phyloP scores from a whole-genome alignment of 306 rosid species.

The Prunus dulcis region DNA sequence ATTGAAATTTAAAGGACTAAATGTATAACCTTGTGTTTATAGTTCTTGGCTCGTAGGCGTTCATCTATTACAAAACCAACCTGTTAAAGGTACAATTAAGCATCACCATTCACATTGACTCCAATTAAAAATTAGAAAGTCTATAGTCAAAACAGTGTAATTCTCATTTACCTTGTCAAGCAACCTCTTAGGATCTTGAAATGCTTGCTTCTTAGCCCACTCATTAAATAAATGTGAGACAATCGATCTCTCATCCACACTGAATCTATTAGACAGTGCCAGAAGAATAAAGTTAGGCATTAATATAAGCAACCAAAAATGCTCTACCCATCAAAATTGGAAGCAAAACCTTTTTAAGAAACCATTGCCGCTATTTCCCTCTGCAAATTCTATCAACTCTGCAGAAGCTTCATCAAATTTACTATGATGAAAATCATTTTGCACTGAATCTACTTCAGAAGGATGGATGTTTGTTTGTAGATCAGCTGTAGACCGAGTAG shows the following conservation, averaged over 20 bases:
- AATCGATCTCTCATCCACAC: constrained; percentile 68
- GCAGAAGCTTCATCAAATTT: constrained; percentile 32
- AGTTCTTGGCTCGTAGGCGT: constrained; percentile 70
- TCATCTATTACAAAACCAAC: constrained; percentile 90
- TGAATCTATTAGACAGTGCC: constrained; percentile 49
- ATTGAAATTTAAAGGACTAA: not conserved
- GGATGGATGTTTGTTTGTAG: constrained; percentile 22
- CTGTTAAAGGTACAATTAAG: constrained; percentile 33
- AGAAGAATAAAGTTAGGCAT: constrained; percentile 6
- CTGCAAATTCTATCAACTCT: constrained; percentile 45
- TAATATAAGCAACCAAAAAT: constrained; percentile 15
- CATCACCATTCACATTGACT: not conserved
- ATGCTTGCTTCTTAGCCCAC: constrained; percentile 95
- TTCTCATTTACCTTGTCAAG: constrained; percentile 68
- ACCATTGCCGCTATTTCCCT: constrained; percentile 41
- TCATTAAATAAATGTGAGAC: constrained; percentile 83
- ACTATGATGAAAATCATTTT: constrained; percentile 32
- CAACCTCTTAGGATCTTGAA: constrained; percentile 89
- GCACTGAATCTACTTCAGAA: constrained; percentile 35
- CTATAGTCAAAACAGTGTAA: not conserved
- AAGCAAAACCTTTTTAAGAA: constrained; percentile 70
- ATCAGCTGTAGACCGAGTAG: no score
- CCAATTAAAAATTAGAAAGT: not conserved
- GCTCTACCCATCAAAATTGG: constrained; percentile 19
- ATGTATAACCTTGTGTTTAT: constrained; percentile 65